Evolutionary conservation across 371 early-diverging fungal genomes (phyloP), one percentile per base, ranked within the genome.

Genomic region (Mucor sp.): DNA sequence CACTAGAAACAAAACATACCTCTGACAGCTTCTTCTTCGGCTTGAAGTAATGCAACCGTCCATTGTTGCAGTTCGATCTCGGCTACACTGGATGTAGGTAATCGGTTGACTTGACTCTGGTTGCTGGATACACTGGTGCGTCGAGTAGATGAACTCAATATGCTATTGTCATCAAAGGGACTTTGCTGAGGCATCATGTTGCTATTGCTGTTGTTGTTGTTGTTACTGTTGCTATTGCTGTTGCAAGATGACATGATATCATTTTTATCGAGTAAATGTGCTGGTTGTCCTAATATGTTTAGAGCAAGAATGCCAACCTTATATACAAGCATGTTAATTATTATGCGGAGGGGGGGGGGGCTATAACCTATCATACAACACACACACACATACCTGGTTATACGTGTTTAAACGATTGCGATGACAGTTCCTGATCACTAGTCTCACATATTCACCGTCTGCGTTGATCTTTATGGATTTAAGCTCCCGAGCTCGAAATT

Each of bases 391-490:
- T 81, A 88, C 93, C 79, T 94, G 94, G 66, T 92, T 91, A 63
- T 90, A 91, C 27, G 88, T 85, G 71, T 94, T 94, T 30, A 91
- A 62, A 21, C 80, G 70, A 67, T 94, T 94, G 65, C 85, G 80
- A 73, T 90, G 85, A 74, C 91, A 91, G 60, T 88, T 87, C 37
- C 91, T 86, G 37, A 90, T 76, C 7, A 90, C 87, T 14, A 94
- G 63, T 61, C 92, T 84, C 28, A 94, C 72, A 67, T 85, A 90
- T 68, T 91, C 90, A 43, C 90, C 89, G 55, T 88, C 84, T n/a
- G 83, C 83, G 63, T 92, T 89, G 30, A 93, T 74, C 67, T 89
- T 89, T 50, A 94, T 88, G 0, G 92, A 90, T 70, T 91, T 90
- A 27, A 92, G 77, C 72, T 94, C 94, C 23, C 94, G 83, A 63